Evolutionary conservation across 345 rosid genomes (phyloP), one percentile per base, ranked within the genome.

Genomic region (Lepidium sativum): DNA sequence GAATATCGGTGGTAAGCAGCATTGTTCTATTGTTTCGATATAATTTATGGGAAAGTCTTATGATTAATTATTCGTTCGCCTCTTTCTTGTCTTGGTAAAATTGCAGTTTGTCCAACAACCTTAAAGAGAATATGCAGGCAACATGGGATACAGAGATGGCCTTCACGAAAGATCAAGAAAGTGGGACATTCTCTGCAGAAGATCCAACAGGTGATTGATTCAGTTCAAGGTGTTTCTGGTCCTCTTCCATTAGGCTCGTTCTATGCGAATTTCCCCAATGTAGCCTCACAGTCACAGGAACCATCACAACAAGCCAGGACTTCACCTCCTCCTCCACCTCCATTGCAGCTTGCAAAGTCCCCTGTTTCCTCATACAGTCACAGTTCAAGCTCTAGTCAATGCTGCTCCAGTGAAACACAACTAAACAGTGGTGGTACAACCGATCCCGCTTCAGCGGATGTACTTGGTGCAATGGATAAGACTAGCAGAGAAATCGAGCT

Each of bases 91-190:
- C 27, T 54, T 65, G 64, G 39, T 31, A 8, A 49, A 67, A 67
- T 83, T 75, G 75, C 90, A 94, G 99, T 90, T 76, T 94, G 99
- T 75, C 97, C 99, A 20, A 94, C 99, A 13, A 94, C 96, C 20
- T 82, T 94, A 87, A 94, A 94, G 78, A 82, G 97, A 62, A 90
- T 94, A 68, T 94, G 99, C 72, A 78, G 99, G 74, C 97, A 84
- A 49, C 86, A 89, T 25, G 96, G 97, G 39, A 89, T 94, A 77
- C 76, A 74, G 12, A 79, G 95, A 45, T 94, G 99, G 99, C 99
- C 99, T 32, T 92, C 98, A 63, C 87, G 98, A 56, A 86, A 89
- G 76, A 84, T 92, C 79, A 89, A 83, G 86, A 92, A 89, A 80
- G 99, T 89, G 9, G 97, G 87, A 42, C 91, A 86, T 67, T 89